Evolutionary conservation across 192 early-diverging fungal genomes (phyloP).

Genomic region (Coemansia javaensis): DNA sequence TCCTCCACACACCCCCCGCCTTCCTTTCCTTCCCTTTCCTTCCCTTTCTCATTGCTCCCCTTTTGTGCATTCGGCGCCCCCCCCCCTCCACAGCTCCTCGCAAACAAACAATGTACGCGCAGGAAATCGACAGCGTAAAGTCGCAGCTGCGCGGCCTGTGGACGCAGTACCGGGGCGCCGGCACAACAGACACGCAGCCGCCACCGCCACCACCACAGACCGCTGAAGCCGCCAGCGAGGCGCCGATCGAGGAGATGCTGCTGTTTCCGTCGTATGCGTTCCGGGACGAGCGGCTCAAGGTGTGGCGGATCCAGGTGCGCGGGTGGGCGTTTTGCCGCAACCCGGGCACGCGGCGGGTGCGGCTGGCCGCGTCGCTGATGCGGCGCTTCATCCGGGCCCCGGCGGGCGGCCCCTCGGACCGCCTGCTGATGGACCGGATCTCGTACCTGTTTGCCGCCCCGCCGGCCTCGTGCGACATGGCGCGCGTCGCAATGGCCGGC

Average conservation of each 20-base stretch:
- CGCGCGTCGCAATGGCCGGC: conserved; percentile 41
- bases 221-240: not conserved
- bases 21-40: not conserved
- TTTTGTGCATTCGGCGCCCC: not conserved
- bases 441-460: conserved; percentile 41
- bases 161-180: conserved; percentile 18
- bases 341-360: conserved; percentile 22
- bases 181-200: not conserved
- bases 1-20: no score
- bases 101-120: conserved; percentile 13
- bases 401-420: conserved; percentile 25
- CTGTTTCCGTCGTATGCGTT: conserved; percentile 44
- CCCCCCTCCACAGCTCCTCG: not conserved
- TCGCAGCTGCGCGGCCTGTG: conserved; percentile 32
- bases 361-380: conserved; percentile 28
- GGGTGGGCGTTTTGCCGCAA: conserved; percentile 45
- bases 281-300: conserved; percentile 46
- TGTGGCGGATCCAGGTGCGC: conserved; percentile 45
- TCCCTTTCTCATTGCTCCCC: not conserved
- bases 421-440: conserved; percentile 30
- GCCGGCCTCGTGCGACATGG: conserved; percentile 22
- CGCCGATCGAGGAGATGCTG: conserved; percentile 31
- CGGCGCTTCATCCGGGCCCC: conserved; percentile 33
- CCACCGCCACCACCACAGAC: no score
- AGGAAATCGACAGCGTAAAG: conserved; percentile 32